Evolutionary conservation across 129 eudicot genomes (phyloP), one percentile per base, ranked within the genome.

Genomic region (Ambrosia artemisiifolia): DNA sequence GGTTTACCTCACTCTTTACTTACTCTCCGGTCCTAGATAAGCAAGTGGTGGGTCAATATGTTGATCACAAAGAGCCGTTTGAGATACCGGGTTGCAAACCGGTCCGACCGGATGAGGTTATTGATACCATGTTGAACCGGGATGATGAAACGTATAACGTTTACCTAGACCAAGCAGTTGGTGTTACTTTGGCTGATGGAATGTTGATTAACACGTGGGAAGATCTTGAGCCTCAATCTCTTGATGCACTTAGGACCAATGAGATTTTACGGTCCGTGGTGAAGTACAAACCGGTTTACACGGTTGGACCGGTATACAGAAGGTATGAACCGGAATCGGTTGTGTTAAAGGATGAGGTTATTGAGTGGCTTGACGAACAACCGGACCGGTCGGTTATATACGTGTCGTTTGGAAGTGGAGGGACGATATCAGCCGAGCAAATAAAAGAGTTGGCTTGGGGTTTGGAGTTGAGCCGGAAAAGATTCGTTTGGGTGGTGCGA

Each of bases 141-240:
- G 63, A 75, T 17, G 81, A 78, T 20, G 86, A 76, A 63, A 72
- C 49, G 54, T 87, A 90, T 50, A 8, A 11, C 0, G 86, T 71
- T 55, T 83, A 81, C 43, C 16, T 87, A 6, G 50, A 74, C 0
- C 63, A 35, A 11, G 83, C 83, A 14, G n/a, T 20, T 3, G 70
- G 73, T 48, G 65, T 76, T n/a, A 43, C 80, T 4, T 16, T 63
- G n/a, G 51, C 78, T 0, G 95, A 90, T 56, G 96, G 95, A 1
- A 75, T 87, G 46, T 70, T 90, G 47, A 30, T 83, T 30, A 90
- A 87, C 75, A 75, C 91, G 0, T 90, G 96, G 96, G 91, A 85
- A 38, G 91, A 69, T 57, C 77, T 87, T 19, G 92, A 89, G 12
- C 78, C 71, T n/a, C 57, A 24, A 70, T 44, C 91, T 1, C 72